Conservation (phyloP, 2,329 filamentous ascomycete species). For the Alternaria sp. region DNA sequence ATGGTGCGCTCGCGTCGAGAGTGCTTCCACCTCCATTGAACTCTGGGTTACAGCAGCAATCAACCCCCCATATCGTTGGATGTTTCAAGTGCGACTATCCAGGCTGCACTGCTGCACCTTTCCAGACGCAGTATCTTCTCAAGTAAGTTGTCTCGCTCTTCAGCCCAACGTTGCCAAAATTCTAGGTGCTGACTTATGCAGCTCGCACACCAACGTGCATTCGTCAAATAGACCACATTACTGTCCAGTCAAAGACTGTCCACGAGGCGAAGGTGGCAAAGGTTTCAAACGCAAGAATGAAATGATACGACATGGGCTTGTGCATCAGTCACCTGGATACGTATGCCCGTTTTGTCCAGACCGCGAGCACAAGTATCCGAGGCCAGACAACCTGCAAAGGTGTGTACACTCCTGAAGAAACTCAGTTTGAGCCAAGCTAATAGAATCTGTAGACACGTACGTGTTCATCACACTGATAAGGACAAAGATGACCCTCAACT, state of each 20-base stretch:
- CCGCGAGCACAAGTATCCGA: conserved; percentile 90
- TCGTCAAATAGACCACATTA: conserved; percentile 70
- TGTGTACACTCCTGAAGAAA: conserved; percentile 55
- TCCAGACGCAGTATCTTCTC: conserved; percentile 79
- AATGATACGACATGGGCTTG: conserved; percentile 81
- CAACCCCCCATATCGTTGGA: conserved; percentile 40
- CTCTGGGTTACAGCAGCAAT: conserved; percentile 38
- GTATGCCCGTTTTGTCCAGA: conserved; percentile 96
- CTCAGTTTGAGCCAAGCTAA: background rate
- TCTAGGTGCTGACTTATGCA: conserved; percentile 28
- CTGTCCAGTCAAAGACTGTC: conserved; percentile 67
- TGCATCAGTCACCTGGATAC: conserved; percentile 94
- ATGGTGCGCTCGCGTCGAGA: conserved; percentile 39
- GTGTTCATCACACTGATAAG: conserved; percentile 90
- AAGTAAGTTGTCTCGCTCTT: conserved; percentile 63
- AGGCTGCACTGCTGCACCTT: conserved; percentile 76
- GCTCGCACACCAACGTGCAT: conserved; percentile 77
- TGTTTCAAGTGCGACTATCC: conserved; percentile 64
- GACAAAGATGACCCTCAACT: conserved; percentile 85
- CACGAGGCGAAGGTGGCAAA: conserved; percentile 68
- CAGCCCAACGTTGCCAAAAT: background rate
- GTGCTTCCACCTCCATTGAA: conserved; percentile 45
- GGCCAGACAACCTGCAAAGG: conserved; percentile 96
- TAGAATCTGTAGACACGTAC: conserved; percentile 74
- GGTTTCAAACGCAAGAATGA: conserved; percentile 76